Conservation (phyloP, 495 filamentous ascomycete genomes). For the Terfezia boudieri region DNA sequence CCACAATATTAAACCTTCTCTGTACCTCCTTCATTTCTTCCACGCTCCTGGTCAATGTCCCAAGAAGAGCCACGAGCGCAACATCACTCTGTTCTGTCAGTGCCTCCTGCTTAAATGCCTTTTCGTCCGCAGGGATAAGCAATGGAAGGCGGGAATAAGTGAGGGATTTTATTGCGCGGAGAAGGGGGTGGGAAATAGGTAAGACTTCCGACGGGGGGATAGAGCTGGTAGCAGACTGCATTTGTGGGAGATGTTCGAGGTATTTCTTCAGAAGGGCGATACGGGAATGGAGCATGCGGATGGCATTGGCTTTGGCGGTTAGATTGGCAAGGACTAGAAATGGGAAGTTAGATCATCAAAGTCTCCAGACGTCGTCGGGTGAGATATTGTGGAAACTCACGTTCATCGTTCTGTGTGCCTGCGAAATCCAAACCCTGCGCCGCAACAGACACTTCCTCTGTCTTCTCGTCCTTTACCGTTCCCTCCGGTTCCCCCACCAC, state of each 20-base stretch:
- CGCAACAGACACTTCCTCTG: constrained; percentile 22
- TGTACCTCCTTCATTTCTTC: constrained; percentile 44
- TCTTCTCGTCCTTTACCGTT: constrained; percentile 18
- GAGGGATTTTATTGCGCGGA: constrained; percentile 43
- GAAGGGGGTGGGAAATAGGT: constrained; percentile 35
- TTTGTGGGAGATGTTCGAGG: constrained; percentile 41
- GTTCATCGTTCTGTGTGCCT: constrained; percentile 15
- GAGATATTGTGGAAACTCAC: constrained; percentile 20
- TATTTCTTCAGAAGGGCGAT: constrained; percentile 65
- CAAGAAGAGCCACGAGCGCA: constrained; percentile 44
- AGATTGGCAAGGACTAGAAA: constrained; percentile 40
- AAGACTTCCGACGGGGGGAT: constrained; percentile 27
- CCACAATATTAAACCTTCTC: constrained; percentile 45
- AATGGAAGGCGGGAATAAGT: constrained; percentile 35
- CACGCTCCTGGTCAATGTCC: constrained; percentile 41
- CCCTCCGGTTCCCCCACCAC: constrained; percentile 18
- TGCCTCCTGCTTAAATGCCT: constrained; percentile 33
- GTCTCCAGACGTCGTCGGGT: background rate
- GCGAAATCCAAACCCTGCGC: background rate
- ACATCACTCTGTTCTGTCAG: constrained; percentile 57
- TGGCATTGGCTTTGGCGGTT: constrained; percentile 71
- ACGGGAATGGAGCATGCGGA: constrained; percentile 72
- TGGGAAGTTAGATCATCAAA: background rate
- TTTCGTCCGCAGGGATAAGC: constrained; percentile 31
- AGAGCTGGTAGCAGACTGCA: constrained; percentile 3